Conservation (phyloP, 75 land plant genomes). For the Chamaecyparis obtusa region DNA sequence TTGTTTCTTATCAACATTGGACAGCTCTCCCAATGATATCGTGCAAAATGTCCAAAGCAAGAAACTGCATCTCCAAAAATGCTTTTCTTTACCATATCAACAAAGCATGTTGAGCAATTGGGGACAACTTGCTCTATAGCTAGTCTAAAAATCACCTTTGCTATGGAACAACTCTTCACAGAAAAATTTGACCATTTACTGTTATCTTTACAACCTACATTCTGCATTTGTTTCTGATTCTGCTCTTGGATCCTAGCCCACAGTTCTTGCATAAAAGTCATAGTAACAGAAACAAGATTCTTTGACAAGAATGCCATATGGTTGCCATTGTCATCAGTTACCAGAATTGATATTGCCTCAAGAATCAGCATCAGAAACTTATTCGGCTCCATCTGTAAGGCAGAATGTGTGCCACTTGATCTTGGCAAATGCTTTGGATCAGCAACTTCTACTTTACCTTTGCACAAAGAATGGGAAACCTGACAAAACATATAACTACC, state of each 20-base stretch:
- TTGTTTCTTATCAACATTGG: slow-evolving; percentile 34
- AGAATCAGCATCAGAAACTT: slow-evolving; percentile 25
- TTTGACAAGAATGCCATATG: slow-evolving; percentile 28
- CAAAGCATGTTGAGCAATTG: neutral
- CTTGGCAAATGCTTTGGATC: neutral
- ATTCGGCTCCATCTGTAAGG: slow-evolving; percentile 11
- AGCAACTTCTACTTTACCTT: slow-evolving; percentile 1
- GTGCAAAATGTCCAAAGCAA: slow-evolving; percentile 43
- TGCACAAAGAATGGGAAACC: slow-evolving; percentile 11
- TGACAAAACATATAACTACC: slow-evolving; percentile 28
- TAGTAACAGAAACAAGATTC: slow-evolving; percentile 8
- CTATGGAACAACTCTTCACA: slow-evolving; percentile 15
- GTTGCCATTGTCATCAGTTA: slow-evolving; percentile 22
- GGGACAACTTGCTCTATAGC: slow-evolving; percentile 27
- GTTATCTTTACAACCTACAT: neutral
- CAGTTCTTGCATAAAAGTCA: slow-evolving; percentile 18
- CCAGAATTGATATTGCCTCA: slow-evolving; percentile 18
- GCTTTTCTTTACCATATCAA: slow-evolving; percentile 19
- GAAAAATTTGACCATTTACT: neutral
- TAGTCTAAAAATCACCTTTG: slow-evolving; percentile 64
- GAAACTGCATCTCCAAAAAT: slow-evolving; percentile 32
- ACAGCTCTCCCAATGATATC: slow-evolving; percentile 59
- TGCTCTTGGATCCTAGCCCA: slow-evolving; percentile 18
- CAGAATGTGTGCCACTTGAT: neutral
- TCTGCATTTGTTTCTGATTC: slow-evolving; percentile 8